A percentile compares a stretch with the other conserved stretches of the same genome.
These are phyloP conservation scores for Apiotrichum mycotoxinovorans DNA, from an alignment of 1,284 basidiomycete genomes.

Conservation along the genomic window DNA sequence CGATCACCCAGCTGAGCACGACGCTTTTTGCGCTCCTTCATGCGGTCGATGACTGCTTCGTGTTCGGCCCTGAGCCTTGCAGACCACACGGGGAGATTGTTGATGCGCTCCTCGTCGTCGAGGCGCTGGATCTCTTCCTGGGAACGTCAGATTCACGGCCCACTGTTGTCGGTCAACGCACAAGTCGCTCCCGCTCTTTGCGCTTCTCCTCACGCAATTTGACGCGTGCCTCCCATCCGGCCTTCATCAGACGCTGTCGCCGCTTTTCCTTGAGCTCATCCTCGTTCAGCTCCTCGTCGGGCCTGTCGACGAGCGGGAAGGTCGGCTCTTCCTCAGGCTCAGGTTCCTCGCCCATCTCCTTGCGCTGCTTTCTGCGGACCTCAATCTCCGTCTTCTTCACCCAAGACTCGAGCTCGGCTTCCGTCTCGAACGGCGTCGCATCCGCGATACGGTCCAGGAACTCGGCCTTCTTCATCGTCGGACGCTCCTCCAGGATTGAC, in stretches of 20 bases:
- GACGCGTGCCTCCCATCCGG: conserved; percentile 87
- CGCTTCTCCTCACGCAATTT: conserved; percentile 85
- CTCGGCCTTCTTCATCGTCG: conserved; percentile 68
- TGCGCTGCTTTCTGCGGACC: conserved; percentile 67
- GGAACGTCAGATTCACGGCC: neutral
- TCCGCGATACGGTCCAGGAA: conserved; percentile 58
- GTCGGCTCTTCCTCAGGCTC: conserved; percentile 67
- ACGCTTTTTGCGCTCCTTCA: conserved; percentile 77
- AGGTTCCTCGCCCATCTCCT: conserved; percentile 62
- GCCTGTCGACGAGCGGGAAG: conserved; percentile 85
- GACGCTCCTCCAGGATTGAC: conserved; percentile 63
- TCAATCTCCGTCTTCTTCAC: conserved; percentile 70
- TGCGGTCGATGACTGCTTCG: conserved; percentile 72
- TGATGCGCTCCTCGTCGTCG: conserved; percentile 74
- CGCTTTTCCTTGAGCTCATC: conserved; percentile 92
- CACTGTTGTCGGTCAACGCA: conserved; percentile 19
- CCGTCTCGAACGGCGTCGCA: conserved; percentile 67
- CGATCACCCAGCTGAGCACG: conserved; percentile 82
- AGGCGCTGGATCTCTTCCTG: conserved; percentile 66
- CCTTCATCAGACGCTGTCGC: conserved; percentile 88
- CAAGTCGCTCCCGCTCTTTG: conserved; percentile 65
- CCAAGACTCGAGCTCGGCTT: conserved; percentile 62
- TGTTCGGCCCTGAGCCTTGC: conserved; percentile 68
- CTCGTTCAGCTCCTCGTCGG: conserved; percentile 90
- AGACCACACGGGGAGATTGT: conserved; percentile 70